phyloP scores from a whole-genome alignment of 2,329 filamentous ascomycete species.

The Ophiocordyceps robertsii region DNA sequence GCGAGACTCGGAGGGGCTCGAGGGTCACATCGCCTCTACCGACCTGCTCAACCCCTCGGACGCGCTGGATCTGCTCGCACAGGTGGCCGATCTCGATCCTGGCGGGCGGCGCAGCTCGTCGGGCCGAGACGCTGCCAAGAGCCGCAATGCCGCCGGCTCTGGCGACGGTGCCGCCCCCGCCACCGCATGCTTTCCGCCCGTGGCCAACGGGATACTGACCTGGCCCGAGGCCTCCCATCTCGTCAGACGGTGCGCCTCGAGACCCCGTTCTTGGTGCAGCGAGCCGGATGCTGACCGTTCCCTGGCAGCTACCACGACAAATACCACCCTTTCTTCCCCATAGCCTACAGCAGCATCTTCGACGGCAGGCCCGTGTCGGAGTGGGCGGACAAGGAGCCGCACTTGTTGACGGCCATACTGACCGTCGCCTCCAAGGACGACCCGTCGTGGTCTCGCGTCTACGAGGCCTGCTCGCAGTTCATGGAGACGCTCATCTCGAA shows the following conservation, averaged over 20 bases:
- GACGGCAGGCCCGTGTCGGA: constrained; percentile 35
- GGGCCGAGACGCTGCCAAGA: constrained; percentile 4
- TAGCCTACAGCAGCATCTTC: constrained; percentile 49
- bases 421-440: constrained; percentile 60
- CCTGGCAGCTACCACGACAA: constrained; percentile 43
- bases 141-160: constrained; percentile 3
- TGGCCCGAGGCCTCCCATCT: constrained; percentile 12
- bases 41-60: constrained; percentile 28
- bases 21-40: constrained; percentile 25
- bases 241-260: constrained; percentile 10
- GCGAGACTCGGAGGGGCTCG: constrained; percentile 11
- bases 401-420: constrained; percentile 56
- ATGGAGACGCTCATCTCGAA: constrained; percentile 57
- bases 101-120: constrained; percentile 5
- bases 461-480: constrained; percentile 52
- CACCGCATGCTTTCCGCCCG: constrained; percentile 15
- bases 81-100: constrained; percentile 24
- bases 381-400: constrained; percentile 47
- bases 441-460: constrained; percentile 47
- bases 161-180: not conserved
- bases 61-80: constrained; percentile 24
- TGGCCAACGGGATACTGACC: constrained; percentile 16
- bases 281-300: not conserved
- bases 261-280: not conserved
- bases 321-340: constrained; percentile 58